Conservation (phyloP, 768 basidiomycete species). For the Pleurotus citrinopileatus region DNA sequence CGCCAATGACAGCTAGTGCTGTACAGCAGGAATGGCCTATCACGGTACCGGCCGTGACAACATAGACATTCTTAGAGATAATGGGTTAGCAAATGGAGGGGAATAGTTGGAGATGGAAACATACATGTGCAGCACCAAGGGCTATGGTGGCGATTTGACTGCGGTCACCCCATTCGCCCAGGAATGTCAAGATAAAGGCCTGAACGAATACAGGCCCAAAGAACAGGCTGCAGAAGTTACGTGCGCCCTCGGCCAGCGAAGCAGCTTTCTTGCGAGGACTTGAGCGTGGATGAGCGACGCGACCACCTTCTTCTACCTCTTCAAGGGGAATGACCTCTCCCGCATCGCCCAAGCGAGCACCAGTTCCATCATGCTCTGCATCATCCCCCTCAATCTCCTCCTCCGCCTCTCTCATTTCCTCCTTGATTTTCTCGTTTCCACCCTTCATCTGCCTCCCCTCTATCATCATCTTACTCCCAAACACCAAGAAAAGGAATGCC, state of each 20-base stretch:
- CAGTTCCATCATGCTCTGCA: slow-evolving; percentile 44
- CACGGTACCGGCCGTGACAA: slow-evolving; percentile 88
- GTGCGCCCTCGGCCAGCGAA: slow-evolving; percentile 52
- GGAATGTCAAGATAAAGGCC: slow-evolving; percentile 90
- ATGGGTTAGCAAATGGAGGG: background rate
- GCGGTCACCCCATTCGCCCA: slow-evolving; percentile 99
- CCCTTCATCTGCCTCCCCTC: slow-evolving; percentile 80
- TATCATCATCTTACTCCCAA: slow-evolving; percentile 85
- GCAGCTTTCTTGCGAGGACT: slow-evolving; percentile 20
- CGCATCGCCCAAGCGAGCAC: slow-evolving; percentile 25
- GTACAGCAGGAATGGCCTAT: slow-evolving; percentile 88
- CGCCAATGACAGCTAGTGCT: slow-evolving; percentile 87
- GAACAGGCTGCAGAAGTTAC: slow-evolving; percentile 80
- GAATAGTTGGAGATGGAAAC: slow-evolving; percentile 18
- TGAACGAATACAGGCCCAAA: slow-evolving; percentile 95
- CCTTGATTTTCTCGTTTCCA: slow-evolving; percentile 79
- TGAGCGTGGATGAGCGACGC: slow-evolving; percentile 15
- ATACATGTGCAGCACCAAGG: slow-evolving; percentile 90
- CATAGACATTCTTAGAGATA: slow-evolving; percentile 75
- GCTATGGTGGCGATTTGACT: slow-evolving; percentile 98
- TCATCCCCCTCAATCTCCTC: slow-evolving; percentile 91
- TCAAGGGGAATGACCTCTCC: slow-evolving; percentile 59
- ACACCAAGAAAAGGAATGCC: slow-evolving; percentile 81
- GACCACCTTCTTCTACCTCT: slow-evolving; percentile 70
- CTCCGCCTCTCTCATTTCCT: slow-evolving; percentile 95